Evolutionary conservation across 306 rosid species (phyloP).

Genomic region (Rosa chinensis): DNA sequence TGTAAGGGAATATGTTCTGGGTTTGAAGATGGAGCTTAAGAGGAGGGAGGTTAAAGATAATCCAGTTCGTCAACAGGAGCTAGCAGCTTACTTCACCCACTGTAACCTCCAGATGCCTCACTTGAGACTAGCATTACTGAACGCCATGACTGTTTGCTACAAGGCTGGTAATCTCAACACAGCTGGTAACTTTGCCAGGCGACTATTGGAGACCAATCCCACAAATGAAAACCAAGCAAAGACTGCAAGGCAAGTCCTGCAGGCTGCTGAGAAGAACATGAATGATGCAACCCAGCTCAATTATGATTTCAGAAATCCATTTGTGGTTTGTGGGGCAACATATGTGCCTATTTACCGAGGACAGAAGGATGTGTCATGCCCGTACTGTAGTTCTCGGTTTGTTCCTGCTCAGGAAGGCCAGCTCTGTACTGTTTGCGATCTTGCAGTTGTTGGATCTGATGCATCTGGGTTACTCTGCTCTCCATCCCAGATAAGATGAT

Average conservation of each 20-base stretch:
- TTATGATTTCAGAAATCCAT: slow-evolving; percentile 82
- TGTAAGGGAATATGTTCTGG: slow-evolving; percentile 77
- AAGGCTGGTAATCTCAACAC: slow-evolving; percentile 75
- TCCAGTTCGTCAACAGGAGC: slow-evolving; percentile 78
- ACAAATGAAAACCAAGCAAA: slow-evolving; percentile 70
- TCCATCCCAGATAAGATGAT: slow-evolving; percentile 67
- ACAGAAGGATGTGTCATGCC: slow-evolving; percentile 78
- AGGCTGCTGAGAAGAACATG: slow-evolving; percentile 86
- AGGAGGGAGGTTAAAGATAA: slow-evolving; percentile 70
- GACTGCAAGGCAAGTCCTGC: slow-evolving; percentile 80
- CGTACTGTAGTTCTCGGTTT: slow-evolving; percentile 77
- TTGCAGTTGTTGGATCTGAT: slow-evolving; percentile 71
- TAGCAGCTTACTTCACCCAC: slow-evolving; percentile 89
- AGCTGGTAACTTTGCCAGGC: slow-evolving; percentile 82
- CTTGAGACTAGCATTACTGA: slow-evolving; percentile 74
- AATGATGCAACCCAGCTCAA: slow-evolving; percentile 66
- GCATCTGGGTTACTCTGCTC: slow-evolving; percentile 90
- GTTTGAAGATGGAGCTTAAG: slow-evolving; percentile 73
- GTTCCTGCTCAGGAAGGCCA: slow-evolving; percentile 71
- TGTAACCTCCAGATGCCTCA: slow-evolving; percentile 84
- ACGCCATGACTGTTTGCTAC: slow-evolving; percentile 79
- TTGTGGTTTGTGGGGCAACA: slow-evolving; percentile 81
- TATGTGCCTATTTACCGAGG: slow-evolving; percentile 84
- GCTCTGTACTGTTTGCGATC: slow-evolving; percentile 76
- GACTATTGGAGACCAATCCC: slow-evolving; percentile 83